Percentiles rank a stretch among this genome's conserved stretches.
phyloP scores from a whole-genome alignment of 2,329 filamentous ascomycete species.

The Albophoma yamanashiensis region DNA sequence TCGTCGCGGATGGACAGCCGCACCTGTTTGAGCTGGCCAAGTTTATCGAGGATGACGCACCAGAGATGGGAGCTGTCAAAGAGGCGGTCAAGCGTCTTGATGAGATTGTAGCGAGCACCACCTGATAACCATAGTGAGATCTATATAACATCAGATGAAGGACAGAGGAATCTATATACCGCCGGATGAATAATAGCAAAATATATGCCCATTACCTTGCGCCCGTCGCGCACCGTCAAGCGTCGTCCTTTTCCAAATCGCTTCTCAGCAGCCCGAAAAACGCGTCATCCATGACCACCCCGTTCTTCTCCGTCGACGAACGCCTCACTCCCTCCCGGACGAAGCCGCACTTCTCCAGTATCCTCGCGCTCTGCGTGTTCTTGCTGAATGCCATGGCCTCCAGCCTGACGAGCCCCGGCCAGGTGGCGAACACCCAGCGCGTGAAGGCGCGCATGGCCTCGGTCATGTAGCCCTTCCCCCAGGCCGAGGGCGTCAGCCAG shows the following conservation, averaged over 20 bases:
- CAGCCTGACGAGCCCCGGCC: constrained; percentile 22
- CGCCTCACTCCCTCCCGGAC: constrained; percentile 30
- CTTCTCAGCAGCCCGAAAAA: constrained; percentile 28
- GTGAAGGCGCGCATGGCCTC: constrained; percentile 27
- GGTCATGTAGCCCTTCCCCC: constrained; percentile 35
- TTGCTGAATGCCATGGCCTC: constrained; percentile 15
- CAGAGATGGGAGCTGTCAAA: constrained; percentile 16
- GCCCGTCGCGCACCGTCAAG: not conserved
- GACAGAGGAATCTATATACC: not conserved
- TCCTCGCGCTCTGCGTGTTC: constrained; percentile 30
- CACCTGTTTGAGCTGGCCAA: constrained; percentile 18
- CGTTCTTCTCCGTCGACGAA: constrained; percentile 30
- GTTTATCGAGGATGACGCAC: constrained; percentile 18
- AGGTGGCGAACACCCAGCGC: constrained; percentile 32
- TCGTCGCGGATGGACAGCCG: constrained; percentile 13
- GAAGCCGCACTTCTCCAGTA: constrained; percentile 24
- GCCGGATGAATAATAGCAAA: too few relatives aligned
- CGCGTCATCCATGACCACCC: constrained; percentile 23
- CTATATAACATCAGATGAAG: not conserved
- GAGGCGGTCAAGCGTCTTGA: constrained; percentile 13
- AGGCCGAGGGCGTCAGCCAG: constrained; percentile 29
- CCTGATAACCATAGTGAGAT: too few relatives aligned
- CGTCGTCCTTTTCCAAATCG: constrained; percentile 10
- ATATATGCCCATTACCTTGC: not conserved
- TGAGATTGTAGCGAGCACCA: constrained; percentile 6